phyloP scores from a whole-genome alignment of 163 green algal species.

The Coccomyxa subellipsoidea region DNA sequence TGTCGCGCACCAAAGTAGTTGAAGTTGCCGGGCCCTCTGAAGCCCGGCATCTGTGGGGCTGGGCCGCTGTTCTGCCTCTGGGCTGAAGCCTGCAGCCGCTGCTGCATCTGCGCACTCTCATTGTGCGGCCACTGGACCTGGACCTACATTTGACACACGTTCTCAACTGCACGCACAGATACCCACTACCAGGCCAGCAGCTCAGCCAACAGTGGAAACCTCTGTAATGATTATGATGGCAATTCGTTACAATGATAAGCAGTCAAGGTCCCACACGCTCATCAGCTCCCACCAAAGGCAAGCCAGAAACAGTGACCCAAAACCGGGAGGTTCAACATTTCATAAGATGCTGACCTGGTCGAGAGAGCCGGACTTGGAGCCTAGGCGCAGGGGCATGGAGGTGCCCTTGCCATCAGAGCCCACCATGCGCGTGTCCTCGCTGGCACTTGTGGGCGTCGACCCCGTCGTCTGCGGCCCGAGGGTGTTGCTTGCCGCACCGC shows the following conservation, averaged over 20 bases:
- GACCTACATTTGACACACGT: neutral
- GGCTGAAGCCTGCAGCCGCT: neutral
- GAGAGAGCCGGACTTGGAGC: neutral
- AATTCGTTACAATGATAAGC: no score
- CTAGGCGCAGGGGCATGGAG: neutral
- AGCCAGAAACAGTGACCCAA: no score
- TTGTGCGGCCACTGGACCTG: neutral
- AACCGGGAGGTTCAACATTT: no score
- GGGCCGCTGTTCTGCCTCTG: neutral
- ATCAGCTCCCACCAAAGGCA: no score
- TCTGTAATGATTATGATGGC: no score
- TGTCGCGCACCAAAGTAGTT: neutral
- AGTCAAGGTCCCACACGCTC: no score
- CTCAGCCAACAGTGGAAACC: no score
- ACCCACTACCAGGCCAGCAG: no score
- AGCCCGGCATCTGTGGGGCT: neutral
- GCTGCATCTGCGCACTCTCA: neutral
- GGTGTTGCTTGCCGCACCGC: neutral
- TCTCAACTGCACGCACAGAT: no score
- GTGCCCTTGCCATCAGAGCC: neutral
- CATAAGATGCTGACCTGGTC: neutral
- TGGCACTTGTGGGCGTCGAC: neutral
- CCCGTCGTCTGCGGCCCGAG: neutral
- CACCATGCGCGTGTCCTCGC: slow-evolving; percentile 8
- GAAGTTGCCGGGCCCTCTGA: neutral